Evolutionary conservation across 495 filamentous ascomycete species (phyloP).

Genomic region (Daldinia loculata): DNA sequence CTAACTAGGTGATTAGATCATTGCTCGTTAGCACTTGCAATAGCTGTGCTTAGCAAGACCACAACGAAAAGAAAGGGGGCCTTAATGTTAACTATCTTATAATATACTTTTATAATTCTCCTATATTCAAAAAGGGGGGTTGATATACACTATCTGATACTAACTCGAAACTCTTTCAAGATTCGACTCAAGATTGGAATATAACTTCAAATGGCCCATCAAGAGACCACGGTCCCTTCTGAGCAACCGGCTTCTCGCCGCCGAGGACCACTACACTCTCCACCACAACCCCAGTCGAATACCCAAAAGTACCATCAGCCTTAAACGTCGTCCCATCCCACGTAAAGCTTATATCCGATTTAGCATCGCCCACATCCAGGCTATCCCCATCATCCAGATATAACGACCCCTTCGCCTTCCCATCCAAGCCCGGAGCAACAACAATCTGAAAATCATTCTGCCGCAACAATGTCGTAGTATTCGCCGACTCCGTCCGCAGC

Average conservation of each 20-base stretch:
- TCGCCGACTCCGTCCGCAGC: slow-evolving; percentile 66
- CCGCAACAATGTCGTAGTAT: slow-evolving; percentile 73
- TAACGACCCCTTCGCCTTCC: slow-evolving; percentile 53
- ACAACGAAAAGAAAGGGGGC: background rate
- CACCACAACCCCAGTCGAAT: slow-evolving; percentile 58
- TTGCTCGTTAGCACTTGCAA: background rate
- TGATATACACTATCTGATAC: background rate
- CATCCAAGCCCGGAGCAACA: slow-evolving; percentile 64
- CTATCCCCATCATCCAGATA: slow-evolving; percentile 71
- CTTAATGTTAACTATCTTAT: background rate
- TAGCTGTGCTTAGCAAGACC: no score
- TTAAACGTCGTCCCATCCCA: slow-evolving; percentile 56
- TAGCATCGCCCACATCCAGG: slow-evolving; percentile 57
- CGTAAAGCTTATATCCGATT: slow-evolving; percentile 57
- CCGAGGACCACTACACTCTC: slow-evolving; percentile 61
- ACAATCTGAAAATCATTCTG: slow-evolving; percentile 72
- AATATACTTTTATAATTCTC: background rate
- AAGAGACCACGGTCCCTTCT: slow-evolving; percentile 27
- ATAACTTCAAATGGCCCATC: slow-evolving; percentile 31
- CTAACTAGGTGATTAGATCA: background rate
- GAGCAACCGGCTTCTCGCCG: slow-evolving; percentile 11
- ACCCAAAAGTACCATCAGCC: slow-evolving; percentile 60
- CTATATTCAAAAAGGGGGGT: background rate
- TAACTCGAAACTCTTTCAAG: background rate
- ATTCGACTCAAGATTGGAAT: background rate